A percentile compares a stretch with the other conserved stretches of the same genome.
Evolutionary conservation across 768 basidiomycete species (phyloP).

Genomic region (Boletus tomentosulus): DNA sequence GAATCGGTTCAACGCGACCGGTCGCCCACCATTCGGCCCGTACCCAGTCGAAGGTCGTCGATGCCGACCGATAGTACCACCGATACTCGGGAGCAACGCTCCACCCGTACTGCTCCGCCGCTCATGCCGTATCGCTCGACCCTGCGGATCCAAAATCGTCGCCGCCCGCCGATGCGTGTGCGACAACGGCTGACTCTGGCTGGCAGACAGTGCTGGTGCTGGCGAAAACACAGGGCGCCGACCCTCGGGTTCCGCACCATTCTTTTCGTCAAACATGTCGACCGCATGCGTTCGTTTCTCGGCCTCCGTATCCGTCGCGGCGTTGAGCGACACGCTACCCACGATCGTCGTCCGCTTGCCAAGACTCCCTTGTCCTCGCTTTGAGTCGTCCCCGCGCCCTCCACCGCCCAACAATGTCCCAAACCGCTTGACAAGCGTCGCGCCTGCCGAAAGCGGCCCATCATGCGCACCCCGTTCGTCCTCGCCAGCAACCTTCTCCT

Average conservation of each 20-base stretch:
- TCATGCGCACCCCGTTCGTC: slow-evolving; percentile 25
- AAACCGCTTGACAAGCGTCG: slow-evolving; percentile 74
- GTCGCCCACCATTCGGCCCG: slow-evolving; percentile 29
- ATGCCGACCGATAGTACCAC: slow-evolving; percentile 62
- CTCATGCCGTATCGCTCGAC: slow-evolving; percentile 61
- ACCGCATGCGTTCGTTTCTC: slow-evolving; percentile 27
- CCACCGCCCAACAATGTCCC: slow-evolving; percentile 56
- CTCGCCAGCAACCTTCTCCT: slow-evolving; percentile 24
- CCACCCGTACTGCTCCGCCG: slow-evolving; percentile 76
- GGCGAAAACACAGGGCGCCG: slow-evolving; percentile 24
- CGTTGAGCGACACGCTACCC: slow-evolving; percentile 36
- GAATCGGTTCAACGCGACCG: slow-evolving; percentile 45
- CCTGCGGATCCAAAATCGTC: slow-evolving; percentile 69
- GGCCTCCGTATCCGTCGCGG: slow-evolving; percentile 34
- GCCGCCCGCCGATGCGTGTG: slow-evolving; percentile 69
- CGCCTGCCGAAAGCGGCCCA: slow-evolving; percentile 49
- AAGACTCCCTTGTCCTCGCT: slow-evolving; percentile 34
- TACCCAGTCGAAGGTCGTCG: slow-evolving; percentile 71
- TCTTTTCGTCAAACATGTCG: slow-evolving; percentile 20
- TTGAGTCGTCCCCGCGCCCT: slow-evolving; percentile 42
- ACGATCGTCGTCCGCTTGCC: slow-evolving; percentile 51
- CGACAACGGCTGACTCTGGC: slow-evolving; percentile 54
- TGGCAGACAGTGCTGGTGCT: slow-evolving; percentile 35
- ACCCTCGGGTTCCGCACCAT: slow-evolving; percentile 19
- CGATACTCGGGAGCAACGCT: slow-evolving; percentile 42